Conservation (phyloP, 2,329 filamentous ascomycete species). For the Bertia moriformis region DNA sequence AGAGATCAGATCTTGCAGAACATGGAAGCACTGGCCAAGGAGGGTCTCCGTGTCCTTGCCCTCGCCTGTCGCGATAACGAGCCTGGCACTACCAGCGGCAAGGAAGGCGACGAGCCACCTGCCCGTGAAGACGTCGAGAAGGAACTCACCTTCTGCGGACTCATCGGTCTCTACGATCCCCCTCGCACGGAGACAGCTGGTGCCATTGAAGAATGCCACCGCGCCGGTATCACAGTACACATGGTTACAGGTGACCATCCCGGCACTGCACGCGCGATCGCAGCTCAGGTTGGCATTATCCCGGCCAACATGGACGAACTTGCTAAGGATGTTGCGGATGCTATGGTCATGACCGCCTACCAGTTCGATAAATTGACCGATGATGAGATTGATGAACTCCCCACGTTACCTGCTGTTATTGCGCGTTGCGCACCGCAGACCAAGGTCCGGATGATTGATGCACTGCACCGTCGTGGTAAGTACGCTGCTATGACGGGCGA, state of each 20-base stretch:
- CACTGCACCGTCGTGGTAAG: constrained; percentile 59
- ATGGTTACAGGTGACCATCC: constrained; percentile 78
- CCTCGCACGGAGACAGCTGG: constrained; percentile 67
- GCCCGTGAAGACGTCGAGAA: constrained; percentile 50
- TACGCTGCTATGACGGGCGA: constrained; percentile 84
- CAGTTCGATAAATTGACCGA: constrained; percentile 69
- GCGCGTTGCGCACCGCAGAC: constrained; percentile 74
- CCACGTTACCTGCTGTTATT: constrained; percentile 65
- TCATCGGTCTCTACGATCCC: constrained; percentile 76
- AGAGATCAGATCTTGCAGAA: constrained; percentile 44
- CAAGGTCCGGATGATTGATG: constrained; percentile 83
- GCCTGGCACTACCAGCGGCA: constrained; percentile 22
- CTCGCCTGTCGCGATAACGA: constrained; percentile 35
- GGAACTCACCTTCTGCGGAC: constrained; percentile 60
- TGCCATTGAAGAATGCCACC: constrained; percentile 55
- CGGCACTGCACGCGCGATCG: constrained; percentile 65
- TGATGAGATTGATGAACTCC: constrained; percentile 59
- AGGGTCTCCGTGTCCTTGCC: constrained; percentile 56
- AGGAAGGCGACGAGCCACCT: constrained; percentile 25
- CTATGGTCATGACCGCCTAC: constrained; percentile 60
- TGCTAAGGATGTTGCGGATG: constrained; percentile 45
- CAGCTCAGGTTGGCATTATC: constrained; percentile 65
- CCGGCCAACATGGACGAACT: constrained; percentile 44
- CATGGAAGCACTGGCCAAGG: constrained; percentile 52
- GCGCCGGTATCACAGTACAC: constrained; percentile 64